Evolutionary conservation across 768 basidiomycete genomes (phyloP).

Genomic region (Kwoniella botswanensis): DNA sequence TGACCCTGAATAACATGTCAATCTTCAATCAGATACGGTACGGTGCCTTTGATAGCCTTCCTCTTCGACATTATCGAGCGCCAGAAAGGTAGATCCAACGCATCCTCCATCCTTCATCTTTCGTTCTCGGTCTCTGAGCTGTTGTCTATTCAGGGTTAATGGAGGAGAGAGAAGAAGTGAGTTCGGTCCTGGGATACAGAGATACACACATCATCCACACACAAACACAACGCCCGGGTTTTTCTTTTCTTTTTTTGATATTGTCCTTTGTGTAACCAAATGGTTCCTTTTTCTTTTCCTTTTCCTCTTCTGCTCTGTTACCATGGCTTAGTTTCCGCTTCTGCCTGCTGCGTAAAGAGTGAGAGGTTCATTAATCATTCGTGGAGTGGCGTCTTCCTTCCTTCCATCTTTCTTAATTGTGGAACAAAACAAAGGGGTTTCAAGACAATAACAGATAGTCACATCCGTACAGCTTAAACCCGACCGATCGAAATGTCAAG

Average conservation of each 20-base stretch:
- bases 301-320: too few relatives aligned
- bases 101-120: neutral
- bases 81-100: neutral
- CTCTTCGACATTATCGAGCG: neutral
- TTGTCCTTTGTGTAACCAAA: neutral
- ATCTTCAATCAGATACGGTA: neutral
- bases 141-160: constrained; percentile 1
- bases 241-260: neutral
- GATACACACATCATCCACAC: neutral
- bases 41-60: constrained; percentile 3
- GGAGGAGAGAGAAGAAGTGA: too few relatives aligned
- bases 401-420: neutral
- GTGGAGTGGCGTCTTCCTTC: neutral
- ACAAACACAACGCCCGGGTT: neutral
- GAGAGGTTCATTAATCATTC: neutral
- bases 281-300: neutral
- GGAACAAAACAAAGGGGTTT: neutral
- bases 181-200: neutral
- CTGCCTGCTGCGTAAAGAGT: too few relatives aligned
- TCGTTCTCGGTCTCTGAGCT: neutral
- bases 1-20: constrained; percentile 17
- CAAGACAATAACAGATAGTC: neutral
- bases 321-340: too few relatives aligned
- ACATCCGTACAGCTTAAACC: neutral
- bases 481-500: neutral